phyloP scores from a whole-genome alignment of 768 basidiomycete genomes.

The Megacollybia marginata region DNA sequence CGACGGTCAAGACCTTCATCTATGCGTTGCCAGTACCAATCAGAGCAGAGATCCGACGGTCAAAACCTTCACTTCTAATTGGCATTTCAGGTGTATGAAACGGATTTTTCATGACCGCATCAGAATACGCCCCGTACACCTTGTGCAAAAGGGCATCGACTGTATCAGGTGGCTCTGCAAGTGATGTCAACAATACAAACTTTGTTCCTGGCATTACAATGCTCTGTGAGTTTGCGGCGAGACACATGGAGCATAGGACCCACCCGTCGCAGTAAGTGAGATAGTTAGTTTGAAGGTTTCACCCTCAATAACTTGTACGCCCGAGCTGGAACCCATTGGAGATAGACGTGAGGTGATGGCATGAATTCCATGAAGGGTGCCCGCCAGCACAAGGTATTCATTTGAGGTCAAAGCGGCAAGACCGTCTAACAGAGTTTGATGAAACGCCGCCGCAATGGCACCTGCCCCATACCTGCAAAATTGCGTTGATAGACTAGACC shows the following conservation, averaged over 20 bases:
- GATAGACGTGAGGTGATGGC: slow-evolving; percentile 94
- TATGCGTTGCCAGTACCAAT: slow-evolving; percentile 33
- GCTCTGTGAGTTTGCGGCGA: not conserved
- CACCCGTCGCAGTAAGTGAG: slow-evolving; percentile 85
- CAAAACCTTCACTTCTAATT: slow-evolving; percentile 86
- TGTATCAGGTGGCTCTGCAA: slow-evolving; percentile 64
- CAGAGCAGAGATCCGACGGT: slow-evolving; percentile 56
- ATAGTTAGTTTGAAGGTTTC: slow-evolving; percentile 95
- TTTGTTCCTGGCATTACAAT: slow-evolving; percentile 65
- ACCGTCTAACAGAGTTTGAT: slow-evolving; percentile 52
- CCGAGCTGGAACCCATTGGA: slow-evolving; percentile 75
- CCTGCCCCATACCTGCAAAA: slow-evolving; percentile 62
- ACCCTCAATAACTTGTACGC: slow-evolving; percentile 91
- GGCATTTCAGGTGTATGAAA: slow-evolving; percentile 99
- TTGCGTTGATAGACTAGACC: slow-evolving; percentile 92
- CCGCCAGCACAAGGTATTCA: slow-evolving; percentile 92
- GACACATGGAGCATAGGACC: slow-evolving; percentile 6
- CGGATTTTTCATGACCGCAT: slow-evolving; percentile 97
- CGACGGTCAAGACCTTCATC: slow-evolving; percentile 74
- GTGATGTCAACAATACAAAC: slow-evolving; percentile 86
- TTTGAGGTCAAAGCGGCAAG: slow-evolving; percentile 86
- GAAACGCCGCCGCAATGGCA: not conserved
- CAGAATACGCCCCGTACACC: slow-evolving; percentile 90
- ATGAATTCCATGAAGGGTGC: slow-evolving; percentile 95
- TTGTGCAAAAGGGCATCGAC: slow-evolving; percentile 69